Evolutionary conservation across 257 asterid species (phyloP).

Genomic region (Coffea eugenioides): DNA sequence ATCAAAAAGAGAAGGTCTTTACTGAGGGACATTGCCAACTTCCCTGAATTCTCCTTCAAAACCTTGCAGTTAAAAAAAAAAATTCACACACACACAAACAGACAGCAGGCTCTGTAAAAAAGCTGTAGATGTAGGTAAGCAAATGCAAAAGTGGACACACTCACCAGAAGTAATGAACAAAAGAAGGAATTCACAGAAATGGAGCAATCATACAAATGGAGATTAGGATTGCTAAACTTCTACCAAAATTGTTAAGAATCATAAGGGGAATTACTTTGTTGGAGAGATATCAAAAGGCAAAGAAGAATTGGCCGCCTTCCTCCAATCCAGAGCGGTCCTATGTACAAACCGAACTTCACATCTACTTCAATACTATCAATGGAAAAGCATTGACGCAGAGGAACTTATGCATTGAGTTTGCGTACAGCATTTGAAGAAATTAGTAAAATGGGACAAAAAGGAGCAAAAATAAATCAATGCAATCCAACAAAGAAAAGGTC

Average conservation of each 20-base stretch:
- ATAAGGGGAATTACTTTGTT: neutral
- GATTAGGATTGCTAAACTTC: neutral
- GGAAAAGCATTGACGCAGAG: neutral
- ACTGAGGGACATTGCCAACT: slow-evolving; percentile 37
- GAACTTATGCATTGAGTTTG: slow-evolving; percentile 5
- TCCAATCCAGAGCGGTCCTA: neutral
- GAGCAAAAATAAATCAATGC: neutral
- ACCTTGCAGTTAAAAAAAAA: neutral
- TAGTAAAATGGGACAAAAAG: neutral
- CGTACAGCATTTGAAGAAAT: too few species aligned
- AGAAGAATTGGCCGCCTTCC: neutral
- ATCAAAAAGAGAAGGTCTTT: slow-evolving; percentile 66
- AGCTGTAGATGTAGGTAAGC: neutral
- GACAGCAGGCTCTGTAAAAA: neutral
- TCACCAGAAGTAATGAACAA: neutral
- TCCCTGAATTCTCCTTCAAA: slow-evolving; percentile 15
- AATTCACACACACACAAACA: neutral
- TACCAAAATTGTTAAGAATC: neutral
- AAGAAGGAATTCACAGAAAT: neutral
- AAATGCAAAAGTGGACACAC: neutral
- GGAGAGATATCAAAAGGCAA: neutral
- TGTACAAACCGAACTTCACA: neutral
- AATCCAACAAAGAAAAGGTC: neutral
- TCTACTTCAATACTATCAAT: neutral
- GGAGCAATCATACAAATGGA: neutral